Evolutionary conservation across 2,329 filamentous ascomycete genomes (phyloP), one percentile per base, ranked within the genome.

Genomic region (Verticillium albo-atrum): DNA sequence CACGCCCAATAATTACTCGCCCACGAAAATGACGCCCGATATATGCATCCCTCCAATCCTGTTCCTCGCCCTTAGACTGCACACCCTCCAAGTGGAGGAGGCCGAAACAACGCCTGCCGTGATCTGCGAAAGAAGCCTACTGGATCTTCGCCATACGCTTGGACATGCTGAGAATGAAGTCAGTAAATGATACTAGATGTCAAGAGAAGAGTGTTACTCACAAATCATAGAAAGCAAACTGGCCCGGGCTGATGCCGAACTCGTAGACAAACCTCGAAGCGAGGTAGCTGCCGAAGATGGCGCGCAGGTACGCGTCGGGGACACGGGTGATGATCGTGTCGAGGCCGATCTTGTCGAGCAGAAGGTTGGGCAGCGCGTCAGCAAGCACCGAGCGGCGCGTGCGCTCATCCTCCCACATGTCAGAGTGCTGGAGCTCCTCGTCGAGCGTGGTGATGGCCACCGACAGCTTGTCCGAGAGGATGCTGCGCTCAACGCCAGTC

Each of bases 151-250:
- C 76, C 79, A 86, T 83, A 65, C 83, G 80, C 76, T 83, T 86
- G 25, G 85, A 85, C 86, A 89, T 89, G 70, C 85, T 88, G 63
- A 56, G 28, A 30, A 52, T 30, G 15, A n/a, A n/a, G 12, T 55
- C 59, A 59, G 58, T 58, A 32, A 30, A 58, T 4, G 20, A 23
- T 30, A 4, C 12, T 10, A 34, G 14, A 20, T 2, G n/a, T 14
- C 4, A 25, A 34, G 27, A 14, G 27, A 15, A 27, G 6, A 56
- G 55, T 34, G 27, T 54, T 61, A 89, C 90, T 86, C 79, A 93
- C 90, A 98, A 99, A 73, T 96, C 92, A 77, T 96, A 99, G 82
- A 99, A 99, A 42, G 94, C 92, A 79, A 99, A 98, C 70, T 97
- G 94, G 79, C 89, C 95, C 5, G 95, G 93, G 66, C 86, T 89